Percentiles rank a stretch among this genome's conserved stretches.
These are phyloP conservation scores for Metschnikowia reukaufii DNA, from an alignment of 805 yeast genomes.

Conservation along the genomic window DNA sequence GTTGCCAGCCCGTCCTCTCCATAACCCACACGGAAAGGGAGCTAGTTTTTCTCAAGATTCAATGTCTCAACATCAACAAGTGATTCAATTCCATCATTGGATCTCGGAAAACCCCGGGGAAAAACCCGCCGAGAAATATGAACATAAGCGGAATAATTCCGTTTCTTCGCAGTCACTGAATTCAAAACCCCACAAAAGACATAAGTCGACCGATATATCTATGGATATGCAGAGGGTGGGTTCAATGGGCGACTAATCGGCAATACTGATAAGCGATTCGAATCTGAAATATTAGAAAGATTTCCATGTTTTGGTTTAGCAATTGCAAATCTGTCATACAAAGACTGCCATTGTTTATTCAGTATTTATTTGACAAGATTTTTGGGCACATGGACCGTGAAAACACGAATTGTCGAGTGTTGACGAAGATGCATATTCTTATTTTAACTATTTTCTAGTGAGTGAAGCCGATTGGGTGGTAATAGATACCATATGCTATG, in stretches of 20 bases:
- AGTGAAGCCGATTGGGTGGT: too few relatives aligned
- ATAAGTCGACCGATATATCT: conserved; percentile 30
- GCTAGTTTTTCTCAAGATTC: conserved; percentile 42
- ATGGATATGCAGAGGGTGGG: conserved; percentile 1
- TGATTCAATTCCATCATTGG: conserved; percentile 61
- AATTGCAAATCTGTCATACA: too few relatives aligned
- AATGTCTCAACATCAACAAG: conserved; percentile 49
- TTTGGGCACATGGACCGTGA: too few relatives aligned
- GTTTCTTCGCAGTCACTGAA: conserved; percentile 12
- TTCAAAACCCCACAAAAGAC: conserved; percentile 34
- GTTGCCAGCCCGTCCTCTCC: conserved; percentile 41
- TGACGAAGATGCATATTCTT: too few relatives aligned
- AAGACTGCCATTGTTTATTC: too few relatives aligned
- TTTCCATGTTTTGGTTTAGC: too few relatives aligned
- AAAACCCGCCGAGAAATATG: conserved; percentile 4
- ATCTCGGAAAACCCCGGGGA: conserved; percentile 40
- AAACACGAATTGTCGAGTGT: too few relatives aligned
- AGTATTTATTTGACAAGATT: too few relatives aligned
- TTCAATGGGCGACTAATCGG: neutral
- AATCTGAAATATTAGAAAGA: too few relatives aligned
- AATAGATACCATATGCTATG: too few relatives aligned
- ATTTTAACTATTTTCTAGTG: too few relatives aligned
- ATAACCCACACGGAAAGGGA: conserved; percentile 29
- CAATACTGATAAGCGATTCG: too few relatives aligned
- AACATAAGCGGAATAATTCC: conserved; percentile 6